Percentiles rank a stretch among this genome's conserved stretches.
Evolutionary conservation across 2,329 filamentous ascomycete species (phyloP).

Genomic region (Hypoxylon sp.): DNA sequence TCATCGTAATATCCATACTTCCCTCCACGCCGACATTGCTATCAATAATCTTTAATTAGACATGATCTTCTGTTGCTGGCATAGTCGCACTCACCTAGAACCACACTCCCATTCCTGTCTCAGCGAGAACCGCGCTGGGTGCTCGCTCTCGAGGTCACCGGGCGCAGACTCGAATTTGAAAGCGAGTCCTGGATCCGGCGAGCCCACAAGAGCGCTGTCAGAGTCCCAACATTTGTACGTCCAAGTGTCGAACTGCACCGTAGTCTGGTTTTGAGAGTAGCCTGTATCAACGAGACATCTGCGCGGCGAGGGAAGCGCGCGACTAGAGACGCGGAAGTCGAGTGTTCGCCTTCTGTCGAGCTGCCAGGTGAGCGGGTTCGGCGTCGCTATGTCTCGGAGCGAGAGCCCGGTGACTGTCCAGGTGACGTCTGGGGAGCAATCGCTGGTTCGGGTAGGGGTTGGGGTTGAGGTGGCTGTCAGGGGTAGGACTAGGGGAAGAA

Average conservation of each 20-base stretch:
- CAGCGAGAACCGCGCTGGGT: background rate
- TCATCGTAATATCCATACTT: background rate
- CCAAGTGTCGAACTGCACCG: background rate
- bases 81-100: background rate
- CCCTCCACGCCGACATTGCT: background rate
- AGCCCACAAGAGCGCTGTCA: background rate
- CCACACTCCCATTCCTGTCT: background rate
- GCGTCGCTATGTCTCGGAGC: background rate
- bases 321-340: background rate
- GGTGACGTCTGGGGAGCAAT: background rate
- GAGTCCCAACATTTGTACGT: background rate
- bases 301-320: background rate
- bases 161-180: conserved; percentile 1
- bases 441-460: background rate
- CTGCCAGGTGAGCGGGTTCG: background rate
- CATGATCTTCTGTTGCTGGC: background rate
- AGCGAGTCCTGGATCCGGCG: background rate
- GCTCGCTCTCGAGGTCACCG: background rate
- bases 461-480: background rate
- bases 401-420: background rate
- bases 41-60: background rate
- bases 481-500: background rate
- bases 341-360: conserved; percentile 1
- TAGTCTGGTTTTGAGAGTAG: background rate
- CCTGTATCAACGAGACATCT: background rate